Evolutionary conservation across 352 stramenopile species (phyloP), one percentile per base, ranked within the genome.

Genomic region (Globisporangium iwayamae): DNA sequence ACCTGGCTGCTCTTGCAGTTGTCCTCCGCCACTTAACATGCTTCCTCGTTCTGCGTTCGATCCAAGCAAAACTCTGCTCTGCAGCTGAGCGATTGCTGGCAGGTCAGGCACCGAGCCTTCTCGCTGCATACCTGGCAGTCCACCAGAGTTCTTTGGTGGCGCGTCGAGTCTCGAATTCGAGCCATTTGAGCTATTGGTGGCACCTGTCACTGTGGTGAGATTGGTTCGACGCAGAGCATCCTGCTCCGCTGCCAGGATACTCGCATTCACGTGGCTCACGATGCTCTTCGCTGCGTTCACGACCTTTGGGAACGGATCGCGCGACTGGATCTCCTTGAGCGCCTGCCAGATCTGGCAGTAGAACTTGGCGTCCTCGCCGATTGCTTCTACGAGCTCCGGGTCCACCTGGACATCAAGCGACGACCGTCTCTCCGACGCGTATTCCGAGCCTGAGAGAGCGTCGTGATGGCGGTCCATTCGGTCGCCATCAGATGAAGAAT

Each of bases 291-390:
- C 89, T 56, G 62, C 84, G 65, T 67, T 78, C 22, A 68, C 78
- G 36, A 79, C 94, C 68, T 77, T 68, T 13, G 89, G 87, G 63
- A 97, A 96, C 7, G 91, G 82, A 62, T 98, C 94, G 39, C 75
- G 76, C 4, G 91, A 85, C 66, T 97, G 89, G 45, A 97, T 78
- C 39, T 82, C 76, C 56, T 92, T 86, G 22, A 98, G 68, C 43
- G 73, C 71, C 38, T 87, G 76, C 93, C 92, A 98, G 38, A 97
- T 86, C 53, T 85, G 63, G 57, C 78, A 72, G 63, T 98, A 97
- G 62, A 91, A 82, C 56, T 91, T 84, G n/a, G 89, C 78, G 47
- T 81, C 76, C 34, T 89, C 73, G 25, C 68, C 70, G 46, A 90
- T 83, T 18, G 73, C 58, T 8, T 78, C 67, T 4, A 73, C 46